Base-by-base conservation (phyloP, 2,329 filamentous ascomycete species). In the Venturia pyrina region DNA sequence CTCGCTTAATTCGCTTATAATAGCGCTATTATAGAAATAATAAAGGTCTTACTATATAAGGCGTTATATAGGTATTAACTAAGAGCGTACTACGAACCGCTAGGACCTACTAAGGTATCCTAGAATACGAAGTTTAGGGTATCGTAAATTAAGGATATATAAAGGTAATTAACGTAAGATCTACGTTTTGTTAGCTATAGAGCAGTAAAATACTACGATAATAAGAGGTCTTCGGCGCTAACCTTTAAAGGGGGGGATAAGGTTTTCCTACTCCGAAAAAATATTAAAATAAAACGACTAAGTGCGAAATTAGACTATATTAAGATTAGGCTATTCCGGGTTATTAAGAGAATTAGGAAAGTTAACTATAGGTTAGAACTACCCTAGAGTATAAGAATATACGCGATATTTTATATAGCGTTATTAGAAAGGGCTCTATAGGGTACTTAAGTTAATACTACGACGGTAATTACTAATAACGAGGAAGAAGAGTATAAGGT, bases 341-440 rank as follows among this genome's bases (percentile, higher is more conserved):
- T 65, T 37, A 13, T 21, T 17, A 8, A 37, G 19, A n/a, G n/a
- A 28, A 34, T 65, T 32, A 19, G 57, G 32, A 60, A 60, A 60
- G 19, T 28, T 7, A 28, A 37, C 32, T 65, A 63, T 34, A 40
- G 50, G 40, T 40, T 65, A 28, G 50, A 63, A 65, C 64, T 65
- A 43, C 64, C 56, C n/a, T 7, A 28, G 28, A 28, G 34, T 28
- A 65, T 65, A 28, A 28, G 34, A 50, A 65, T 66, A 24, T 28
- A 66, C 40, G 28, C 24, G n/a, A 28, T 66, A 17, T 66, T 65
- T 28, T 34, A 66, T 64, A 19, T 64, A 19, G 24, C 37, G 28
- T 41, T 66, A 13, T 43, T 66, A 32, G 41, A 89, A 74, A 71
- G 17, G 21, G 59, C 62, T 37, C 41, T 13, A 15, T 15, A 6